A percentile compares a stretch with the other conserved stretches of the same genome.
These are phyloP conservation scores for Penicillium arizonense DNA, from an alignment of 495 filamentous ascomycete genomes.

Conservation along the genomic window DNA sequence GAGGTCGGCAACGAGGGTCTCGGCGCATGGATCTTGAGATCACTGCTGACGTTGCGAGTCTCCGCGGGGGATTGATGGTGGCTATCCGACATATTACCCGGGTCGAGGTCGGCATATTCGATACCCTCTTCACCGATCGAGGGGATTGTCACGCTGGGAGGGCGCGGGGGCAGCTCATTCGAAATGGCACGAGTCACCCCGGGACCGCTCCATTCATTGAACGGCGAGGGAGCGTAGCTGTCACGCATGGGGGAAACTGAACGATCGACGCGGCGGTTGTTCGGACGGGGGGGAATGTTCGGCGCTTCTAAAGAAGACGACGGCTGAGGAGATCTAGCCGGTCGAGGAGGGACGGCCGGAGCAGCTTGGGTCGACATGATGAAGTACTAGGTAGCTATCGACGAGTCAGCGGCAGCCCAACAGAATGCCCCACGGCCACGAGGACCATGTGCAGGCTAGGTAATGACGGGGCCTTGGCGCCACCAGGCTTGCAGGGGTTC, in stretches of 20 bases:
- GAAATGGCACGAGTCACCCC: constrained; percentile 46
- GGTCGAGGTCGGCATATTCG: constrained; percentile 72
- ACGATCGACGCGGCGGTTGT: constrained; percentile 64
- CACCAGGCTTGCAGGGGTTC: not conserved
- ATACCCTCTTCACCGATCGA: constrained; percentile 85
- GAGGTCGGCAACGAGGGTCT: constrained; percentile 77
- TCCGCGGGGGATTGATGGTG: constrained; percentile 55
- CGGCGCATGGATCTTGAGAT: constrained; percentile 87
- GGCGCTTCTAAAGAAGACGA: constrained; percentile 37
- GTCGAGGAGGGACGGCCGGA: constrained; percentile 49
- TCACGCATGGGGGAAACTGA: constrained; percentile 75
- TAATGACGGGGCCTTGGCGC: not conserved
- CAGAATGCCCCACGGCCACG: not conserved
- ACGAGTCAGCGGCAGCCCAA: constrained; percentile 16
- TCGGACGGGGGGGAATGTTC: constrained; percentile 69
- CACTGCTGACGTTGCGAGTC: constrained; percentile 73
- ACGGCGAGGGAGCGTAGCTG: constrained; percentile 78
- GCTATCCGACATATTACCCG: constrained; percentile 33
- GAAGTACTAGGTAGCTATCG: constrained; percentile 17
- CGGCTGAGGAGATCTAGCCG: constrained; percentile 49
- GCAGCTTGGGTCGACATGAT: constrained; percentile 48
- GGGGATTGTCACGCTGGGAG: constrained; percentile 77
- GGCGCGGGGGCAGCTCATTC: constrained; percentile 55
- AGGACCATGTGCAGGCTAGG: not conserved
- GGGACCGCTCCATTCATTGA: constrained; percentile 64